These are phyloP conservation scores for Aurantiochytrium sp. DNA, from an alignment of 108 stramenopile species.

Conservation along the genomic window DNA sequence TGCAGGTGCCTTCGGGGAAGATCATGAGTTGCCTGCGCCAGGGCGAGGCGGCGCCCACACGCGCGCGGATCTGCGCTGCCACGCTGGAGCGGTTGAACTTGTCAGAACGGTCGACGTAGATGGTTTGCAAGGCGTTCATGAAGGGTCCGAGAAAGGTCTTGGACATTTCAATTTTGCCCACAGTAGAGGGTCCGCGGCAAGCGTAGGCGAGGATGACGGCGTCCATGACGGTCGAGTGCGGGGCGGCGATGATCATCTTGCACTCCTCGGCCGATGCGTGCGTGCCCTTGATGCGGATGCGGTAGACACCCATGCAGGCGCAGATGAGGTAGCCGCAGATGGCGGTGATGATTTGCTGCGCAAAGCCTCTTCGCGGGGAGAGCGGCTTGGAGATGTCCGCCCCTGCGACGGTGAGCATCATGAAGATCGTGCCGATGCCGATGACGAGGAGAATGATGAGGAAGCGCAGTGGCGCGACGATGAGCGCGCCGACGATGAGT, in stretches of 20 bases:
- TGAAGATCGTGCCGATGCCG: neutral
- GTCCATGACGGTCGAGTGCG: conserved; percentile 3
- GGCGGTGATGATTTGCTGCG: neutral
- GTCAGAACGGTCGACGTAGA: neutral
- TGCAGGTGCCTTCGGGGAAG: conserved; percentile 32
- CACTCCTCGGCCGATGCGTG: neutral
- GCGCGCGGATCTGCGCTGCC: neutral
- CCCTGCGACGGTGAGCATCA: neutral
- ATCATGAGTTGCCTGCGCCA: conserved; percentile 5
- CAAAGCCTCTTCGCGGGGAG: neutral
- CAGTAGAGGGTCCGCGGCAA: neutral
- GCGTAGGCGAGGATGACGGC: neutral
- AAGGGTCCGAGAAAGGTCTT: neutral
- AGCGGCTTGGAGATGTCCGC: neutral
- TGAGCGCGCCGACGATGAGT: neutral
- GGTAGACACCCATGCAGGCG: conserved; percentile 14
- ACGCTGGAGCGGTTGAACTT: neutral
- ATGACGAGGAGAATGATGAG: neutral
- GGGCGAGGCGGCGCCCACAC: neutral
- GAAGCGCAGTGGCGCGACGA: neutral
- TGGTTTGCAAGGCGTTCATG: neutral
- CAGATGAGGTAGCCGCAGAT: neutral
- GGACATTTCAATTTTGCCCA: neutral
- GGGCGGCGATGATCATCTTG: neutral
- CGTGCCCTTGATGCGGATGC: neutral